These are phyloP conservation scores for Epichloe sylvatica DNA, from an alignment of 2,329 filamentous ascomycete species.

Conservation along the genomic window DNA sequence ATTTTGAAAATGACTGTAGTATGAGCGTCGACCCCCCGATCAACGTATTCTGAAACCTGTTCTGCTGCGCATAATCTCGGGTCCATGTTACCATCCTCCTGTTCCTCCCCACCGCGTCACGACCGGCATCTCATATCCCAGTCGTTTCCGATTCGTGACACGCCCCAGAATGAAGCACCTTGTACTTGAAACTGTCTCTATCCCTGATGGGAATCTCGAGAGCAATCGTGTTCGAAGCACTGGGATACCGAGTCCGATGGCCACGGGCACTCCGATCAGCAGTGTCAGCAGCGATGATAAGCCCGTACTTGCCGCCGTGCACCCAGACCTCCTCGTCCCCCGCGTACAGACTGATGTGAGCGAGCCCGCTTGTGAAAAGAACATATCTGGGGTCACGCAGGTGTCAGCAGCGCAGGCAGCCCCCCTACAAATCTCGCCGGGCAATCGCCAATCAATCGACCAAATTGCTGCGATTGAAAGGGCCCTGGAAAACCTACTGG, in stretches of 20 bases:
- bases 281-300: slow-evolving; percentile 29
- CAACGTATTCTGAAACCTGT: not conserved
- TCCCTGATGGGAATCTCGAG: slow-evolving; percentile 12
- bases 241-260: slow-evolving; percentile 27
- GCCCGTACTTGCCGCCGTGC: slow-evolving; percentile 25
- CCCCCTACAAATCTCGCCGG: not conserved
- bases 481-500: slow-evolving; percentile 23
- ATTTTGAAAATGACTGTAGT: no score
- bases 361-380: slow-evolving; percentile 24
- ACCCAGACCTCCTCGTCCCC: slow-evolving; percentile 22
- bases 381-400: slow-evolving; percentile 15
- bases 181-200: slow-evolving; percentile 3
- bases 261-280: slow-evolving; percentile 24
- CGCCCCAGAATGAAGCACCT: slow-evolving; percentile 3
- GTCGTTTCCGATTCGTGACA: slow-evolving; percentile 1
- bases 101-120: not conserved
- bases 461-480: no score
- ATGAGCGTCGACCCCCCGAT: no score
- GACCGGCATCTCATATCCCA: not conserved
- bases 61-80: no score
- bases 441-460: not conserved
- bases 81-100: not conserved
- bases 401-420: not conserved
- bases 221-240: slow-evolving; percentile 21
- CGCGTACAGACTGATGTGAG: slow-evolving; percentile 27